Conservation (phyloP, 73 alveolate genomes). For the Tetrahymena borealis region DNA sequence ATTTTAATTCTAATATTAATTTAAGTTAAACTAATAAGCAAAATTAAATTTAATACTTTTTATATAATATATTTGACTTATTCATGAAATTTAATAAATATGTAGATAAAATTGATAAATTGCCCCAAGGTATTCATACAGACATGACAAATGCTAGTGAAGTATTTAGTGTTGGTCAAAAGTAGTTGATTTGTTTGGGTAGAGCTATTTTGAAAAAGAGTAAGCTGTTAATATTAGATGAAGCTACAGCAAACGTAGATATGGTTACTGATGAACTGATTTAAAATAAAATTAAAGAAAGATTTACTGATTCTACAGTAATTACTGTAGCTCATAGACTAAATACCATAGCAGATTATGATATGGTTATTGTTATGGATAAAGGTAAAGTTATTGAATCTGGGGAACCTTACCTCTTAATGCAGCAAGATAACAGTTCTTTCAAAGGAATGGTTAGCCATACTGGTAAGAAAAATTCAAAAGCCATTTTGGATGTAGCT, state of each 20-base stretch:
- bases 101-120: not conserved
- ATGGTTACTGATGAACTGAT: slow-evolving; percentile 64
- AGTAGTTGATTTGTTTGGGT: slow-evolving; percentile 70
- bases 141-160: slow-evolving; percentile 15
- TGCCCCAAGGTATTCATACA: slow-evolving; percentile 8
- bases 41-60: too few species aligned
- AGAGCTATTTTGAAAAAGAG: slow-evolving; percentile 54
- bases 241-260: slow-evolving; percentile 67
- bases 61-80: too few species aligned
- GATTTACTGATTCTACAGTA: slow-evolving; percentile 54
- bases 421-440: not conserved
- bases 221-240: slow-evolving; percentile 62
- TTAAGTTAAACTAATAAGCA: not conserved
- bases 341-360: slow-evolving; percentile 15
- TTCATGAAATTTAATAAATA: not conserved
- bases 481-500: slow-evolving; percentile 26
- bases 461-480: slow-evolving; percentile 19
- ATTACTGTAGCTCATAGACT: slow-evolving; percentile 65
- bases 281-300: slow-evolving; percentile 39
- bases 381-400: slow-evolving; percentile 29
- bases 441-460: slow-evolving; percentile 1
- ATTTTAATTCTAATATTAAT: not conserved
- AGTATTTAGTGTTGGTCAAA: slow-evolving; percentile 67
- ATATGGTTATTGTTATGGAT: slow-evolving; percentile 53
- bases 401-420: slow-evolving; percentile 6